phyloP scores from a whole-genome alignment of 257 asterid species.

The Mentha longifolia region DNA sequence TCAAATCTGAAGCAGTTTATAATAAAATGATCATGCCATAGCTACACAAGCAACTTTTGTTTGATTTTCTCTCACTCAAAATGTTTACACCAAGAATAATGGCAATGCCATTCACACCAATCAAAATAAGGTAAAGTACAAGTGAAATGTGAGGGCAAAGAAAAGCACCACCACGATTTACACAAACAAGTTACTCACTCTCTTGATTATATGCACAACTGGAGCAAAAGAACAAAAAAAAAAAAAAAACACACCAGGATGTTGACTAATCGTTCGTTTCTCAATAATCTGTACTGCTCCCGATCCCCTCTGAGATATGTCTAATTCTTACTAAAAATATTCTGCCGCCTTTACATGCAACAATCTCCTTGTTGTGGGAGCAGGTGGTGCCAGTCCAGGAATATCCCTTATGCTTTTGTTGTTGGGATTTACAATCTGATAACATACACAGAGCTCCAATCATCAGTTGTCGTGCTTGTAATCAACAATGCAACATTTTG shows the following conservation, averaged over 20 bases:
- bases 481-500: neutral
- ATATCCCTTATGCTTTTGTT: slow-evolving; percentile 83
- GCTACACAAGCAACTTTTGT: slow-evolving; percentile 4
- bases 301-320: slow-evolving; percentile 9
- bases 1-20: neutral
- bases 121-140: slow-evolving; percentile 16
- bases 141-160: slow-evolving; percentile 20
- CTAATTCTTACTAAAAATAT: slow-evolving; percentile 35
- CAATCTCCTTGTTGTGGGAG: slow-evolving; percentile 84
- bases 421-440: slow-evolving; percentile 82
- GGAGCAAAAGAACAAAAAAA: slow-evolving; percentile 5
- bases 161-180: slow-evolving; percentile 36
- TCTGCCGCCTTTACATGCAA: slow-evolving; percentile 50
- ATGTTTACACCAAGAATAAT: slow-evolving; percentile 32
- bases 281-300: slow-evolving; percentile 19
- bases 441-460: slow-evolving; percentile 27
- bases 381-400: slow-evolving; percentile 99
- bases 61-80: slow-evolving; percentile 11
- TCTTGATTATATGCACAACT: slow-evolving; percentile 40
- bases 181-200: slow-evolving; percentile 38
- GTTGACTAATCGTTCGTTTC: slow-evolving; percentile 10
- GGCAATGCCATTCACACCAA: slow-evolving; percentile 31
- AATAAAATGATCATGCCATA: neutral
- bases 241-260: slow-evolving; percentile 31
- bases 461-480: slow-evolving; percentile 23